Conservation (phyloP, 2,329 filamentous ascomycete species). For the Sphaerulina populicola region DNA sequence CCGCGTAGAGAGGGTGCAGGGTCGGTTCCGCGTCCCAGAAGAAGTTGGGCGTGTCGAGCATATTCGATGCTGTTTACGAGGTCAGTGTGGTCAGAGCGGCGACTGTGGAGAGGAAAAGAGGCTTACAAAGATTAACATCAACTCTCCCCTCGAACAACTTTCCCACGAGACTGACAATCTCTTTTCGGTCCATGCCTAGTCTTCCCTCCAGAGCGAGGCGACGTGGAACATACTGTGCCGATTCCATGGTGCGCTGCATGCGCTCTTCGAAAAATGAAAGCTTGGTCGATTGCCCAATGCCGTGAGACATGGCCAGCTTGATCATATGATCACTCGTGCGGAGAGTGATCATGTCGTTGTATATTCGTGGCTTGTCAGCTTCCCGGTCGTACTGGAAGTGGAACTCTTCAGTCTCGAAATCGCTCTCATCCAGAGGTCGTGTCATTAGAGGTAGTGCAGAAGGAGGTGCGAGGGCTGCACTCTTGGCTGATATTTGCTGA, state of each 20-base stretch:
- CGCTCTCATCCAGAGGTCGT: conserved; percentile 72
- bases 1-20: conserved; percentile 84
- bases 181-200: conserved; percentile 80
- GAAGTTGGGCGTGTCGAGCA: conserved; percentile 92
- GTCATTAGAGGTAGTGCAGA: conserved; percentile 58
- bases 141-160: conserved; percentile 87
- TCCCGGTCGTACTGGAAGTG: conserved; percentile 93
- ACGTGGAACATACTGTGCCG: conserved; percentile 87
- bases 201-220: conserved; percentile 80
- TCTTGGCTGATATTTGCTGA: conserved; percentile 23
- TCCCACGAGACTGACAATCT: conserved; percentile 87
- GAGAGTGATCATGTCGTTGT: conserved; percentile 98
- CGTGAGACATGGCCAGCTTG: conserved; percentile 93
- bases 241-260: conserved; percentile 88
- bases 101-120: background rate
- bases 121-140: conserved; percentile 92
- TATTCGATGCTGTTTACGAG: conserved; percentile 66
- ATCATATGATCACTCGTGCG: conserved; percentile 97
- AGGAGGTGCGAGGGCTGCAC: conserved; percentile 31
- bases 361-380: conserved; percentile 80
- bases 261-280: conserved; percentile 91
- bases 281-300: conserved; percentile 94
- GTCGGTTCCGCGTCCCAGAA: conserved; percentile 98
- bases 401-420: conserved; percentile 96
- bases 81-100: background rate